Base-by-base conservation (phyloP, 768 basidiomycete genomes). In the Lentinula raphanica region DNA sequence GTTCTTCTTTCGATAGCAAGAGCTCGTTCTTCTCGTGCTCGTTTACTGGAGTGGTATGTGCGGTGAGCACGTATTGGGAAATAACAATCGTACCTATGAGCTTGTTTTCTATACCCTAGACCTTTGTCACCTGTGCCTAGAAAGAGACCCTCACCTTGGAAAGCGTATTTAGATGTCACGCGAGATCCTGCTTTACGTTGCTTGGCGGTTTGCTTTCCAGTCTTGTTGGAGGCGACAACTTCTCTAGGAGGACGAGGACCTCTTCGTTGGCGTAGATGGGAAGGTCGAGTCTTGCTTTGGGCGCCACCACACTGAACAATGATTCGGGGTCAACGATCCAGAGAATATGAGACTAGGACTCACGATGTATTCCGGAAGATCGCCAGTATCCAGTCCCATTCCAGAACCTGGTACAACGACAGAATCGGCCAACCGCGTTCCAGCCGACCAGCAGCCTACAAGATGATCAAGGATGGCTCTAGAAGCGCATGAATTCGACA, bases 371-470 rank as follows among this genome's bases (percentile, higher is more conserved):
- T 92, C 88, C 3, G 91, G 91, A 3, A 90, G 74, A 49, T 87
- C 87, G 2, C 78, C 82, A 23, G 69, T 67, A 36, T 78, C 78
- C 39, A 80, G 69, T 1, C 81, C 83, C 58, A 80, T 72, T 2
- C 82, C 81, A n/a, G n/a, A n/a, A n/a, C n/a, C n/a, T 0, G 72
- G 70, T 23, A 88, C 68, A 39, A 69, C 72, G 2, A 77, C 76
- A 0, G 88, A 87, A 69, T 93, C 90, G 1, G 75, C 75, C 12
- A 93, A 76, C 48, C 89, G 80, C 15, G 72, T 82, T 1, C 92
- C 91, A 42, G 86, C 83, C 15, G 90, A 92, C 89, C 90, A 93
- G 65, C 86, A 90, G 8, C 90, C 90, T 92, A 61, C 35, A 45
- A 38, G 38, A 25, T 29, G 50, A 6, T 58, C 62, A 19, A 48